phyloP scores from a whole-genome alignment of 768 basidiomycete species.

The Amanita phalloides region DNA sequence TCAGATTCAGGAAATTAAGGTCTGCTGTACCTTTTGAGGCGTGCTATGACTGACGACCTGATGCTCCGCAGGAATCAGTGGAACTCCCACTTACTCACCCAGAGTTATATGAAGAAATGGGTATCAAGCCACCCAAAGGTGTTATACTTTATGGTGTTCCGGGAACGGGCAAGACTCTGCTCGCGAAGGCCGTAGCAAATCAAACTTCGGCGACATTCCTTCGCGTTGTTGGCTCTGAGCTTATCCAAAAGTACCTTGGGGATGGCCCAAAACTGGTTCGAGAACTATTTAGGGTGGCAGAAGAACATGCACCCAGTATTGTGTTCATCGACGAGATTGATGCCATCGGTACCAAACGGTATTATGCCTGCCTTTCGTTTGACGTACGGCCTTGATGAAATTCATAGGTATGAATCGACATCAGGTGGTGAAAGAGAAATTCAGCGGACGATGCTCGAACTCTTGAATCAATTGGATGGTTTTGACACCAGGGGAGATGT shows the following conservation, averaged over 20 bases:
- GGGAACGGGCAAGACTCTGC: constrained; percentile 94
- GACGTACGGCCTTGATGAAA: constrained; percentile 2
- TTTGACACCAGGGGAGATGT: constrained; percentile 99
- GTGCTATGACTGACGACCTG: constrained; percentile 3
- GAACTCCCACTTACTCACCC: constrained; percentile 97
- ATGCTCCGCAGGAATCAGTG: constrained; percentile 71
- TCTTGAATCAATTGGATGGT: constrained; percentile 98
- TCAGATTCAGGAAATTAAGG: constrained; percentile 99
- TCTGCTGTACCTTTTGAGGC: constrained; percentile 16
- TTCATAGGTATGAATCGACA: constrained; percentile 84
- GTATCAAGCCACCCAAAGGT: constrained; percentile 98
- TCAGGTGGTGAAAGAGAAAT: constrained; percentile 99
- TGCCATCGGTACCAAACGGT: constrained; percentile 97
- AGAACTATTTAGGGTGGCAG: constrained; percentile 93
- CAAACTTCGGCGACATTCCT: constrained; percentile 98
- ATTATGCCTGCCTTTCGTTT: constrained; percentile 10
- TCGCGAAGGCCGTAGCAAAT: constrained; percentile 96
- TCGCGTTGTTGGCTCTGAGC: constrained; percentile 93
- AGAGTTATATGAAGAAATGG: constrained; percentile 99
- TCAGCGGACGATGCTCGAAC: constrained; percentile 97
- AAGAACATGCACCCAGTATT: constrained; percentile 97
- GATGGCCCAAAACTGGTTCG: constrained; percentile 98
- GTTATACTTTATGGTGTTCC: constrained; percentile 98
- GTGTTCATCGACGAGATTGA: constrained; percentile 99
- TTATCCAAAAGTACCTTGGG: constrained; percentile 99